These are phyloP conservation scores for Trichoderma simmonsii DNA, from an alignment of 2,329 filamentous ascomycete species.

Conservation along the genomic window DNA sequence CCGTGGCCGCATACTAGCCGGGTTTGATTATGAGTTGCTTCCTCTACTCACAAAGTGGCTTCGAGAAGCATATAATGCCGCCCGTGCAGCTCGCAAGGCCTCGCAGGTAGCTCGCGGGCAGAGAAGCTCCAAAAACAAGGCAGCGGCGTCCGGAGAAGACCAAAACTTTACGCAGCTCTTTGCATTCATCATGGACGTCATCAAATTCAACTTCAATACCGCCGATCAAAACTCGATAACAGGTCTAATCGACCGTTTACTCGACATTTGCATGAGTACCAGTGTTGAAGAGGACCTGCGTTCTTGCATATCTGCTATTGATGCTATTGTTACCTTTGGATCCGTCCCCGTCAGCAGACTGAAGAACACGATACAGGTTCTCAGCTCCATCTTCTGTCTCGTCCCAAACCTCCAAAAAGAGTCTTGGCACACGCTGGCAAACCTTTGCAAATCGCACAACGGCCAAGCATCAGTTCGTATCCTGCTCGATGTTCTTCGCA, in stretches of 20 bases:
- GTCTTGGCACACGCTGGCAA: constrained; percentile 67
- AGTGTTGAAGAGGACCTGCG: constrained; percentile 62
- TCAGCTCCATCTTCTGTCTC: constrained; percentile 69
- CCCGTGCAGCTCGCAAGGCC: constrained; percentile 50
- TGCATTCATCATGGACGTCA: constrained; percentile 61
- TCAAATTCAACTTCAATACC: constrained; percentile 73
- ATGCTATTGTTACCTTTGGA: constrained; percentile 69
- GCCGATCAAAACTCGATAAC: constrained; percentile 61
- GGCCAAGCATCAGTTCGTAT: constrained; percentile 66
- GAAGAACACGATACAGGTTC: constrained; percentile 63
- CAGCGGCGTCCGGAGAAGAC: constrained; percentile 50
- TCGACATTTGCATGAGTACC: constrained; percentile 67
- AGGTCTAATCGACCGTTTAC: constrained; percentile 58
- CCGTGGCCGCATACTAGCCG: constrained; percentile 58
- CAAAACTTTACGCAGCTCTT: constrained; percentile 63
- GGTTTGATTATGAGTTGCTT: constrained; percentile 66
- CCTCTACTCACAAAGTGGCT: constrained; percentile 62
- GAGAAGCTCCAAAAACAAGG: constrained; percentile 37
- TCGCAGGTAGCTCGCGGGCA: constrained; percentile 36
- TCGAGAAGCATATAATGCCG: constrained; percentile 51
- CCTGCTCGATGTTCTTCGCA: constrained; percentile 59
- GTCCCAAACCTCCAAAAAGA: constrained; percentile 58
- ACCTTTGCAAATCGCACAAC: constrained; percentile 70
- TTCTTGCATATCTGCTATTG: constrained; percentile 64
- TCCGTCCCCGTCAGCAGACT: constrained; percentile 63